Conservation (phyloP, 805 yeast genomes). For the Cyberlindnera petersonii region DNA sequence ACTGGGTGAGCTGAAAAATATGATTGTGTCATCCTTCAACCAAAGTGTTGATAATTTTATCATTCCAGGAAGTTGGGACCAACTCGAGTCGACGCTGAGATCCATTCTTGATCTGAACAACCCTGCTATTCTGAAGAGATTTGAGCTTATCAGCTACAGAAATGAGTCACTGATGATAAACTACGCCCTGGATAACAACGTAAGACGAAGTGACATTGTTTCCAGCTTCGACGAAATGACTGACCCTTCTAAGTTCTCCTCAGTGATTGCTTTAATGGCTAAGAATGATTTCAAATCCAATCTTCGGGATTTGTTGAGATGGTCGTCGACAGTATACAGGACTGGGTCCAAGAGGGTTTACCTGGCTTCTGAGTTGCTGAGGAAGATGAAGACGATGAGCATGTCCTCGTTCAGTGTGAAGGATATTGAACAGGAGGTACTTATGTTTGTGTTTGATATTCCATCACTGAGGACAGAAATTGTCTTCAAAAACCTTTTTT, state of each 20-base stretch:
- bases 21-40: slow-evolving; percentile 31
- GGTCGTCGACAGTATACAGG: slow-evolving; percentile 36
- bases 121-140: slow-evolving; percentile 40
- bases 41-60: slow-evolving; percentile 52
- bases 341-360: slow-evolving; percentile 16
- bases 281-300: slow-evolving; percentile 33
- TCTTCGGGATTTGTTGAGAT: slow-evolving; percentile 34
- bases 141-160: slow-evolving; percentile 58
- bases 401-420: slow-evolving; percentile 22
- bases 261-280: slow-evolving; percentile 27
- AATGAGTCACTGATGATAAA: slow-evolving; percentile 69
- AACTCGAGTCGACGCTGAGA: slow-evolving; percentile 45
- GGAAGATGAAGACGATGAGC: slow-evolving; percentile 14
- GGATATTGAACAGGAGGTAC: slow-evolving; percentile 34
- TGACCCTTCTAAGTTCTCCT: slow-evolving; percentile 31
- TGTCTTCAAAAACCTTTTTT: slow-evolving; percentile 36
- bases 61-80: slow-evolving; percentile 59
- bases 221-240: slow-evolving; percentile 35
- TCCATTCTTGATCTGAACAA: slow-evolving; percentile 34
- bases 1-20: slow-evolving; percentile 23
- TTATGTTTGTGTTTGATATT: slow-evolving; percentile 34
- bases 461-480: slow-evolving; percentile 28
- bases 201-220: slow-evolving; percentile 26
- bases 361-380: slow-evolving; percentile 16
- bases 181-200: slow-evolving; percentile 26